phyloP scores from a whole-genome alignment of 2,329 filamentous ascomycete genomes.

The Aspergillus fijiensis region DNA sequence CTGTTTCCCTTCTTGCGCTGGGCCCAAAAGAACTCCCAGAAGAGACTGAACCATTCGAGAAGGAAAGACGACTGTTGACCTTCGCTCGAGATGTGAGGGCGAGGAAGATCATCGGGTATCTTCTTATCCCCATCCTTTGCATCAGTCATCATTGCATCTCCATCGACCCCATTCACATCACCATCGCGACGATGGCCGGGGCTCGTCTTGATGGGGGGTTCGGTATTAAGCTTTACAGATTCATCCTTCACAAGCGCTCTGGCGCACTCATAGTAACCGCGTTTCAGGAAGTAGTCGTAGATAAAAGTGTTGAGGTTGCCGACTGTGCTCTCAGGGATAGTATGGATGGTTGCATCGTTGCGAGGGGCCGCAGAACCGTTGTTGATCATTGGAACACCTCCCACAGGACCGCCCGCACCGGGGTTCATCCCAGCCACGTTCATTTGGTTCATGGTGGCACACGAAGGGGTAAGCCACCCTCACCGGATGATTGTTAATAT shows the following conservation, averaged over 20 bases:
- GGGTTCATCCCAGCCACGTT: slow-evolving; percentile 59
- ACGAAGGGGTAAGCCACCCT: slow-evolving; percentile 37
- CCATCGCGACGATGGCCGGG: slow-evolving; percentile 66
- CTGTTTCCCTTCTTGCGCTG: slow-evolving; percentile 69
- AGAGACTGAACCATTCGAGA: slow-evolving; percentile 96
- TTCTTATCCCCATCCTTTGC: slow-evolving; percentile 77
- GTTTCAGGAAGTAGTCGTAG: slow-evolving; percentile 76
- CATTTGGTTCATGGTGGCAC: slow-evolving; percentile 55
- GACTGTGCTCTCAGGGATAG: slow-evolving; percentile 37
- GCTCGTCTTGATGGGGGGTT: slow-evolving; percentile 62
- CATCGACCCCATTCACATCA: slow-evolving; percentile 70
- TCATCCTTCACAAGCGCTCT: slow-evolving; percentile 69
- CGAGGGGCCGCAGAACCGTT: slow-evolving; percentile 48
- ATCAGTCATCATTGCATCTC: slow-evolving; percentile 80
- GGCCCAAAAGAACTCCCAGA: slow-evolving; percentile 92
- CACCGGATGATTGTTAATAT: slow-evolving; percentile 27
- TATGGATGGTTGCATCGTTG: slow-evolving; percentile 42
- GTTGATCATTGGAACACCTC: slow-evolving; percentile 58
- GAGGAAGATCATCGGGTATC: slow-evolving; percentile 75
- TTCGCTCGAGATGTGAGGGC: slow-evolving; percentile 56
- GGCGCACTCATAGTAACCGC: slow-evolving; percentile 80
- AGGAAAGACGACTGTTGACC: slow-evolving; percentile 74
- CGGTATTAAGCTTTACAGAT: slow-evolving; percentile 57
- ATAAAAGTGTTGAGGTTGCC: slow-evolving; percentile 63
- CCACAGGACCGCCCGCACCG: slow-evolving; percentile 56